These are phyloP conservation scores for Urostyla sp. DNA, from an alignment of 73 alveolate species.

Conservation along the genomic window DNA sequence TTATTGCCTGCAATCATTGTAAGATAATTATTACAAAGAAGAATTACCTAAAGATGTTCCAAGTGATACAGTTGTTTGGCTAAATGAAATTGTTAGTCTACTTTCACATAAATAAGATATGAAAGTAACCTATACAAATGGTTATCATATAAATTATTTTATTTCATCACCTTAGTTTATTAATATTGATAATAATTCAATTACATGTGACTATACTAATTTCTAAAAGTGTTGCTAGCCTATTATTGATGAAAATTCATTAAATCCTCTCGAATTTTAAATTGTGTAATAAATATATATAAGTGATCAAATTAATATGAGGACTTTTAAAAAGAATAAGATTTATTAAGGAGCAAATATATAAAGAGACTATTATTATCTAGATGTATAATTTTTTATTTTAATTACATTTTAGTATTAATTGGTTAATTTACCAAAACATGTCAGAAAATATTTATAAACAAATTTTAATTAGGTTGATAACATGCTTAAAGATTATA, in stretches of 20 bases:
- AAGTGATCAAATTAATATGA: not conserved
- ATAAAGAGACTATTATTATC: conserved; percentile 12
- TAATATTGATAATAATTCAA: conserved; percentile 27
- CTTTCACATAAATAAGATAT: conserved; percentile 37
- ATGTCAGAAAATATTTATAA: conserved; percentile 12
- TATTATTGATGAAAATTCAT: conserved; percentile 41
- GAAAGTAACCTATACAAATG: conserved; percentile 48
- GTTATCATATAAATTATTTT: conserved; percentile 50
- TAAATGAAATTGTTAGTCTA: conserved; percentile 3
- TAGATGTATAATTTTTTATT: too few species aligned
- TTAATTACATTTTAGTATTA: too few species aligned
- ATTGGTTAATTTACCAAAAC: conserved; percentile 19
- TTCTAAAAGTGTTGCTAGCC: conserved; percentile 40
- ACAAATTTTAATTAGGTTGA: not conserved
- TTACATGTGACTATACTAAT: not conserved
- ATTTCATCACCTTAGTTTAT: not conserved
- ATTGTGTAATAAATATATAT: conserved; percentile 10
- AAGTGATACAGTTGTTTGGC: not conserved
- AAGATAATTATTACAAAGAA: conserved; percentile 30
- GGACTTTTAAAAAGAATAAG: conserved; percentile 10
- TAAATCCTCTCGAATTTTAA: conserved; percentile 36
- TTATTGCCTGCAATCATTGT: not conserved
- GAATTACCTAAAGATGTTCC: not conserved
- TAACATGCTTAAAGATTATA: conserved; percentile 12
- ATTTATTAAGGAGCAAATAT: not conserved